Evolutionary conservation across 208 protist genomes (phyloP).

Genomic region (Trypanosoma avium): DNA sequence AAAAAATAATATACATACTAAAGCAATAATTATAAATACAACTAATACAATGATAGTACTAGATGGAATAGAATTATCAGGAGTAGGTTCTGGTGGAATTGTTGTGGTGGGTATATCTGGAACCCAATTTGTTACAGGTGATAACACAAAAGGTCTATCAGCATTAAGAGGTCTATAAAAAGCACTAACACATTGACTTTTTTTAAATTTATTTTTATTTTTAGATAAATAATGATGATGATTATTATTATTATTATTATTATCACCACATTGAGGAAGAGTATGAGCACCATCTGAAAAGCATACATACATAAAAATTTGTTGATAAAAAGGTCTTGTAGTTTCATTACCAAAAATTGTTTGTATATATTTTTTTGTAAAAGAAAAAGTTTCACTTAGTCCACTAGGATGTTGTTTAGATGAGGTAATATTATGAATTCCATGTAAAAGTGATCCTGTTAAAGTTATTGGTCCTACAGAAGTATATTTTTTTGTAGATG

Average conservation of each 20-base stretch:
- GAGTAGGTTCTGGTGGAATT: neutral
- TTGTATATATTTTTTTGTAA: neutral
- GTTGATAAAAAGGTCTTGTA: slow-evolving; percentile 26
- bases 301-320: slow-evolving; percentile 38
- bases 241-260: too few relatives aligned
- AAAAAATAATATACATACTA: neutral
- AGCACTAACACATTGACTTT: slow-evolving; percentile 8
- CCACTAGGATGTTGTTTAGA: neutral
- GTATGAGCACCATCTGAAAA: slow-evolving; percentile 24
- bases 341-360: slow-evolving; percentile 10
- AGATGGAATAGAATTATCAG: neutral
- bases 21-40: neutral
- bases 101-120: slow-evolving; percentile 4
- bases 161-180: slow-evolving; percentile 27
- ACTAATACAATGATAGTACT: neutral
- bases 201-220: neutral
- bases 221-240: neutral
- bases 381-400: neutral
- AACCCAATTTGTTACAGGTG: slow-evolving; percentile 28
- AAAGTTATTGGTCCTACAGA: slow-evolving; percentile 27
- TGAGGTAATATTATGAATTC: slow-evolving; percentile 19
- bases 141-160: slow-evolving; percentile 27
- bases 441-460: slow-evolving; percentile 17
- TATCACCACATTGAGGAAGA: slow-evolving; percentile 16
- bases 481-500: neutral